Evolutionary conservation across 2,329 filamentous ascomycete species (phyloP), one percentile per base, ranked within the genome.

Genomic region (Bipolaris victoriae): DNA sequence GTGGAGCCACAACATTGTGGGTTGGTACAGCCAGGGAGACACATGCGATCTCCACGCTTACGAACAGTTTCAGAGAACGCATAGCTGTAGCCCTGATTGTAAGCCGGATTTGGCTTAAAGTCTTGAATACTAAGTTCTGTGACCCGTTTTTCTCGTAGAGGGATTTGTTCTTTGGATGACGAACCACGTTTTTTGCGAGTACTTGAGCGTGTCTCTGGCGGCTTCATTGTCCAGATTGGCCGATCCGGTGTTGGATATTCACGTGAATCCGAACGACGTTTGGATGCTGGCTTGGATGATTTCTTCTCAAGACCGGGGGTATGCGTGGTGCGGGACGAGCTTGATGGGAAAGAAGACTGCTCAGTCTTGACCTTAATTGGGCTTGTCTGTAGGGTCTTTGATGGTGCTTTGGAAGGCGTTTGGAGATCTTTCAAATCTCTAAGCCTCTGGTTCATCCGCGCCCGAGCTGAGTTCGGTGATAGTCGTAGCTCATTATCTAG

Each of bases 61-160:
- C 92, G 88, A 13, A 96, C 84, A 0, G 92, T 88, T 57, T 94
- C 89, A 1, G 83, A 80, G 71, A 87, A 96, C 10, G 91, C 91
- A 74, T 86, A 91, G 52, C 87, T 84, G 41, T 87, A 80, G 1
- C 90, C 90, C 40, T 89, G 83, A 62, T 93, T 94, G 64, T 81
- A 83, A 4, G 80, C 79, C 0, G 91, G 88, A 62, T 97, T 96
- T 66, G 95, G 81, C 72, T 89, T 94, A 80, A 97, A 97, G 75
- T 96, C 89, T 11, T 86, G 84, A 1, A 89, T 78, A 13, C 79
- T 79, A 11, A 96, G 82, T 33, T 83, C 79, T 0, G 81, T 77
- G 3, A 87, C 62, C 0, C 87, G 83, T 49, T 83, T 85, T 9
- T 81, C 73, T 47, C 91, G 86, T n/a, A 75, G 67, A 20, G 57